These are phyloP conservation scores for Psidium guajava DNA, from an alignment of 345 rosid genomes.

Conservation along the genomic window DNA sequence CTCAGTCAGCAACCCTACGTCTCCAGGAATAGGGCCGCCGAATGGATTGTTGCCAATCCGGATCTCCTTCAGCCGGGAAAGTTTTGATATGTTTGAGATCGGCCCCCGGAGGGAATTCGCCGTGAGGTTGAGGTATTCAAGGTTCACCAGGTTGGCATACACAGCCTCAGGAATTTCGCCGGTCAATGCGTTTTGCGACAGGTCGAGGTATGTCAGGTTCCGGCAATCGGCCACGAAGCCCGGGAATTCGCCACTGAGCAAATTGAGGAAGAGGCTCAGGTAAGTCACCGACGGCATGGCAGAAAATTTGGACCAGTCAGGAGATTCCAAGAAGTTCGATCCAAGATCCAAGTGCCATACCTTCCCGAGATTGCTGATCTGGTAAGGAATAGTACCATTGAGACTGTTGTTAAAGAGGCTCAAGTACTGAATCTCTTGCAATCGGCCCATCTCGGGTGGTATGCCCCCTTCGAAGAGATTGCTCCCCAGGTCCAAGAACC, in stretches of 20 bases:
- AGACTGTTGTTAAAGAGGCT: neutral
- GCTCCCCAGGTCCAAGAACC: neutral
- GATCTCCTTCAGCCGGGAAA: constrained; percentile 35
- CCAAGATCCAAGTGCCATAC: constrained; percentile 44
- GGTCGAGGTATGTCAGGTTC: constrained; percentile 44
- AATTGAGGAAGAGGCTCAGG: constrained; percentile 27
- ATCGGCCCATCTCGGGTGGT: neutral
- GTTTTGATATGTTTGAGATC: constrained; percentile 35
- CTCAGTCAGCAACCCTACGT: constrained; percentile 22
- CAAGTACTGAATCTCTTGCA: neutral
- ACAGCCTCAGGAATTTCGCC: neutral
- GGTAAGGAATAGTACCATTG: constrained; percentile 31
- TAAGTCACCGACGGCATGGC: constrained; percentile 33
- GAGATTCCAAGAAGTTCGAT: constrained; percentile 31
- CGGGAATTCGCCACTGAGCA: constrained; percentile 27
- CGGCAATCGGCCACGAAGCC: constrained; percentile 23
- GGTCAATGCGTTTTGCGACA: neutral
- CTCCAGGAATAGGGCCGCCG: constrained; percentile 29
- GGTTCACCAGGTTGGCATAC: neutral
- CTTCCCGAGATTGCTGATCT: constrained; percentile 35
- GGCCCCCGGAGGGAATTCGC: constrained; percentile 28
- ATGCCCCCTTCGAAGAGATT: neutral
- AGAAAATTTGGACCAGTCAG: constrained; percentile 45
- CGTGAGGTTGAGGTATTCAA: neutral
- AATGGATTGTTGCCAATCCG: constrained; percentile 21